Evolutionary conservation across 2,329 filamentous ascomycete genomes (phyloP), one percentile per base, ranked within the genome.

Genomic region (Ophiocordyceps camponoti-floridani): DNA sequence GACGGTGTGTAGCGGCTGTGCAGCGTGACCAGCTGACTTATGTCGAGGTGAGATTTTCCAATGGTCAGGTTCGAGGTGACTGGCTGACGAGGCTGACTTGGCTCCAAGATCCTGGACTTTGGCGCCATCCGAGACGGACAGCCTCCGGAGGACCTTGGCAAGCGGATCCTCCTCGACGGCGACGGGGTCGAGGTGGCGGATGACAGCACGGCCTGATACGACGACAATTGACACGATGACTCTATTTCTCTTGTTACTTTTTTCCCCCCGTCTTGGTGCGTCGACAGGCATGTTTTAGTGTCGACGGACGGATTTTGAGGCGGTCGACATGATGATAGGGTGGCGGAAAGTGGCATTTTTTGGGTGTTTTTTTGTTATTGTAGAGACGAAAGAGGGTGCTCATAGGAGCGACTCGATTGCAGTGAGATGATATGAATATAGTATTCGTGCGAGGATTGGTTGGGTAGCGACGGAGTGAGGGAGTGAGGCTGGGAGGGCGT

Each of bases 1-100:
- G 91, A 52, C 76, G 89, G 59, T 98, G 91, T 60, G 91, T 98
- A 46, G 91, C 91, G 47, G 91, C 91, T 41, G 91, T 98, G 46
- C 91, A 98, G 68, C 77, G 91, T 46, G 86, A 94, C 51, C 81
- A 79, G 54, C 65, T 94, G 54, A 98, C 91, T 18, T 98, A 94
- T 61, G 87, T 98, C 47, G 91, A 98, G 77, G 91, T 94, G 61
- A 67, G 78, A 63, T 18, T 6, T 13, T 5, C 23, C 23, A 3
- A 23, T 23, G 23, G 23, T 23, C 23, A 23, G 23, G 23, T 3
- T 23, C 23, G 5, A 23, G 23, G 23, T 23, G 23, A 23, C 23
- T 23, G 23, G 23, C 33, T 5, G 4, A 18, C 44, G 49, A 49
- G 26, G n/a, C n/a, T n/a, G n/a, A n/a, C n/a, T n/a, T n/a, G 47